A percentile compares a stretch with the other conserved stretches of the same genome.
These are phyloP conservation scores for Musa acuminata DNA, from an alignment of 176 grass and related monocot genomes.

Conservation along the genomic window DNA sequence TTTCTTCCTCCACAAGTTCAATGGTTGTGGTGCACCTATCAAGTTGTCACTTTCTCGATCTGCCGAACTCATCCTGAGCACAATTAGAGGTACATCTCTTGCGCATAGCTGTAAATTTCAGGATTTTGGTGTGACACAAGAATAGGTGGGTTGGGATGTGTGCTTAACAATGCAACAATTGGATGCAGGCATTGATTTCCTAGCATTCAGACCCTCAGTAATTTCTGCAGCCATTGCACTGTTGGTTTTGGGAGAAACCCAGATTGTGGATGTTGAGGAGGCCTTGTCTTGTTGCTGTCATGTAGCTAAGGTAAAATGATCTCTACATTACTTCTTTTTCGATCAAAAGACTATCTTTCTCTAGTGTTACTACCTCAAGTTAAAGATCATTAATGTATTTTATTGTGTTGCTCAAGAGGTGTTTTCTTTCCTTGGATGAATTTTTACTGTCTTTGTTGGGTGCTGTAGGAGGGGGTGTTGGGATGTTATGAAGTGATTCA, in stretches of 20 bases:
- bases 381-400: background rate
- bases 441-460: constrained; percentile 12
- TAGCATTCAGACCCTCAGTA: background rate
- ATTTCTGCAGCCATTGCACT: background rate
- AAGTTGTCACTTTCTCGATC: constrained; percentile 27
- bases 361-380: background rate
- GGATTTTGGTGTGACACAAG: background rate
- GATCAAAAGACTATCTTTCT: background rate
- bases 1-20: constrained; percentile 57
- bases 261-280: background rate
- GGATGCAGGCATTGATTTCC: background rate
- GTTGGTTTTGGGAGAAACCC: background rate
- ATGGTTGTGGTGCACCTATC: constrained; percentile 20
- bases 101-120: background rate
- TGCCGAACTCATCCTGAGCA: constrained; percentile 42
- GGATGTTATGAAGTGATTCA: background rate
- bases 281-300: background rate
- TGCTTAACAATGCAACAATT: background rate
- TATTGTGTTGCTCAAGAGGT: background rate
- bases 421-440: background rate
- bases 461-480: background rate
- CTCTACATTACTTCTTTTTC: background rate
- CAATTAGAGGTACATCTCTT: constrained; percentile 45
- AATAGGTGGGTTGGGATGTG: background rate
- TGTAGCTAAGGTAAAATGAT: background rate